Evolutionary conservation across 192 early-diverging fungal genomes (phyloP).

Genomic region (Lunasporangiospora selenospora): DNA sequence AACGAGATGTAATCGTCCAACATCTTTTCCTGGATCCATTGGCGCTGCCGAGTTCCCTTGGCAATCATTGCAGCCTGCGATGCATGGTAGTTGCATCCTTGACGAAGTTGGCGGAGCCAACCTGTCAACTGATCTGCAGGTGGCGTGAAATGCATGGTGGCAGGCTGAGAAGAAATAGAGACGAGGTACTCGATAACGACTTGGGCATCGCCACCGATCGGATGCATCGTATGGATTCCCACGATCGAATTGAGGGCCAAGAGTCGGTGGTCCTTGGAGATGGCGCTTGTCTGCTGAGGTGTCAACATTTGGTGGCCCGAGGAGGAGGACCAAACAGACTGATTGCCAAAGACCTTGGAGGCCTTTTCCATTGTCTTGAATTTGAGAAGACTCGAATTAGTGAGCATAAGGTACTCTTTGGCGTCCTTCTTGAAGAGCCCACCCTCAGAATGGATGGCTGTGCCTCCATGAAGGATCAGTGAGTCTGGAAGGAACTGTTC

Average conservation of each 20-base stretch:
- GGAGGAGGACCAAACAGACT: constrained; percentile 40
- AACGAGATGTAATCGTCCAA: constrained; percentile 31
- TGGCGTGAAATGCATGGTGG: constrained; percentile 44
- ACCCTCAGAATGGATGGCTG: constrained; percentile 34
- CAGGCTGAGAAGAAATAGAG: constrained; percentile 41
- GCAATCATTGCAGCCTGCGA: constrained; percentile 37
- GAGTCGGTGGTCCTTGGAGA: constrained; percentile 38
- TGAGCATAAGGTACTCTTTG: constrained; percentile 40
- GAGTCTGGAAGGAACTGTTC: constrained; percentile 38
- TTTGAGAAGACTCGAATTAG: constrained; percentile 39
- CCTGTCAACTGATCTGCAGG: constrained; percentile 24
- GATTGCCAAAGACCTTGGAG: constrained; percentile 45
- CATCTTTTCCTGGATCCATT: constrained; percentile 40
- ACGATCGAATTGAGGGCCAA: constrained; percentile 36
- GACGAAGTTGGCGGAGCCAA: constrained; percentile 37
- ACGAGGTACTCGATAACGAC: constrained; percentile 40
- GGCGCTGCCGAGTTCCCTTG: constrained; percentile 40
- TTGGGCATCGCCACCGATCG: constrained; percentile 8
- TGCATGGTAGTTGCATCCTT: constrained; percentile 43
- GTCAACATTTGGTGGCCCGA: constrained; percentile 45
- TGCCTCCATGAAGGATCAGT: constrained; percentile 37
- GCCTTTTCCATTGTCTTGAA: constrained; percentile 48
- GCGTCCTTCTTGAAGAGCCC: constrained; percentile 33
- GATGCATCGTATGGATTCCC: constrained; percentile 20
- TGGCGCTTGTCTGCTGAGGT: constrained; percentile 28